Base-by-base conservation (phyloP, 129 eudicot species). In the Mikania micrantha region DNA sequence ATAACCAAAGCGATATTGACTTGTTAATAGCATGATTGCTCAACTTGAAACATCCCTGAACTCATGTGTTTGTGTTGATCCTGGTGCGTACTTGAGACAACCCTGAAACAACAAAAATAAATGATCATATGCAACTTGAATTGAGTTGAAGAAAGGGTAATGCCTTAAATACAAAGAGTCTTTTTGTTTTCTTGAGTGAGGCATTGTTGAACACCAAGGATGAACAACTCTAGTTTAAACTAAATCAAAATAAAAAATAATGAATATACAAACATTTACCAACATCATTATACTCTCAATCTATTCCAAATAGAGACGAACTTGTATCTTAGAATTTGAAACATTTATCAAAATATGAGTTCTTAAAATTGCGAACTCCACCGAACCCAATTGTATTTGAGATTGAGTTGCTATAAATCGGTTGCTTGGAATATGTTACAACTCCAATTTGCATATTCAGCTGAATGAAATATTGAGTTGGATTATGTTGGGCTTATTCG, bases 161-260 rank as follows among this genome's bases (percentile, higher is more conserved):
- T 41, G 27, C 38, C 25, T 44, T 64, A 54, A 41, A 45, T 13
- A 0, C 28, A 44, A 41, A 65, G 0, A 42, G 38, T 1, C 32
- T 1, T 7, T 42, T 3, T 64, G 22, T 12, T 15, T 3, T 7
- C 7, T 35, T 53, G 7, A 39, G 39, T 69, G 64, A 69, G 21
- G 34, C 74, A 69, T 70, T 70, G 66, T 70, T 41, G 52, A 70
- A 70, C 74, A 54, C 40, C 29, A 54, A 28, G 57, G 42, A 70
- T 40, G 48, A n/a, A 19, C 28, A 70, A 10, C 41, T 56, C 9
- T 17, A 10, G 19, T 48, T 67, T 7, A 32, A 27, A 31, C 72
- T 48, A 41, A 67, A 67, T 3, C 6, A 32, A 29, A 25, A 13
- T 6, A 45, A 10, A 45, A 45, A 45, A 5, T 17, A 45, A n/a